Percentiles rank a stretch among this genome's conserved stretches.
Conservation (phyloP, 257 asterid species). For the Przewalskia tangutica region DNA sequence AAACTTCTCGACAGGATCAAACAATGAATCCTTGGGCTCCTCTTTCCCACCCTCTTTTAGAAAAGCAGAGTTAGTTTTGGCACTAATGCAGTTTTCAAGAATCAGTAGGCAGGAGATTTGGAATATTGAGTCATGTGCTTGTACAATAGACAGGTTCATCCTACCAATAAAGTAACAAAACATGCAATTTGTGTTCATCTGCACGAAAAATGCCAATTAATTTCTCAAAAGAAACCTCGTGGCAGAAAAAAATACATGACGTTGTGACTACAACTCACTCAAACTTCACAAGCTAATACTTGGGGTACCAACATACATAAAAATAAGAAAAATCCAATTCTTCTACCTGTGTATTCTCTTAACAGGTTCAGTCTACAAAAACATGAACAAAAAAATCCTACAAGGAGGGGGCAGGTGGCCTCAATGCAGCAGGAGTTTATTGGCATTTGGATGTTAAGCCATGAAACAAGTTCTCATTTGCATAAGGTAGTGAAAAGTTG, state of each 20-base stretch:
- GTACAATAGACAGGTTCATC: neutral
- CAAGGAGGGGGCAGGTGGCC: neutral
- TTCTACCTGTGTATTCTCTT: neutral
- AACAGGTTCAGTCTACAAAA: neutral
- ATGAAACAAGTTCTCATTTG: neutral
- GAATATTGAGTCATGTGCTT: neutral
- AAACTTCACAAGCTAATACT: neutral
- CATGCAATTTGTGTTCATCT: neutral
- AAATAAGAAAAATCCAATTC: neutral
- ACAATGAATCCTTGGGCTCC: neutral
- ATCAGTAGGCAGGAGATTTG: neutral
- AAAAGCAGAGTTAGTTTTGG: neutral
- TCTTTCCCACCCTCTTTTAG: neutral
- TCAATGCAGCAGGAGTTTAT: neutral
- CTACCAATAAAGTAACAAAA: neutral
- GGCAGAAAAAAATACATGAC: neutral
- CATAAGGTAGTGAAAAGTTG: neutral
- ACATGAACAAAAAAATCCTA: neutral
- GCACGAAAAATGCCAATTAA: neutral
- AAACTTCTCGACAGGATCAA: neutral
- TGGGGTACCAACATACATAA: neutral
- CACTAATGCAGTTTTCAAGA: neutral
- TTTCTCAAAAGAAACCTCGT: neutral
- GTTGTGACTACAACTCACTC: neutral
- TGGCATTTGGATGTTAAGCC: slow-evolving; percentile 6